These are phyloP conservation scores for Pseudocercospora pini-densiflorae DNA, from an alignment of 2,329 filamentous ascomycete species.

Conservation along the genomic window DNA sequence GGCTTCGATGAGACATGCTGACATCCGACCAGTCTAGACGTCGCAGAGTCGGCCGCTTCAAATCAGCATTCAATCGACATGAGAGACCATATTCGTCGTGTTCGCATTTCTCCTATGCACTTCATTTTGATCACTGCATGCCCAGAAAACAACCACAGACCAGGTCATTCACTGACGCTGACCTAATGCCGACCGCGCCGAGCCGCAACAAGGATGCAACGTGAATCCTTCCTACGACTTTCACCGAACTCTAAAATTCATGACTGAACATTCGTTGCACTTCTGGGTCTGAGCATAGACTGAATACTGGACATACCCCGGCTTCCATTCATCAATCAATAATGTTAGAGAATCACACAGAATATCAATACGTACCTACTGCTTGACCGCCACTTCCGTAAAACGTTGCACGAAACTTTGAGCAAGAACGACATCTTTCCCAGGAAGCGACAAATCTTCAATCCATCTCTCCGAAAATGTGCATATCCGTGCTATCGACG, in stretches of 20 bases:
- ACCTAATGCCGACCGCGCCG: neutral
- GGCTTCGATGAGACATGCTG: neutral
- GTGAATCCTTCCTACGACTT: slow-evolving; percentile 1
- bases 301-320: neutral
- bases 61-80: neutral
- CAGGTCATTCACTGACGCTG: neutral
- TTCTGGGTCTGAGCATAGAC: neutral
- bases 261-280: slow-evolving; percentile 5
- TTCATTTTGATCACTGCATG: neutral
- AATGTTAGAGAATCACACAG: neutral
- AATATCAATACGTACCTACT: neutral
- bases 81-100: neutral
- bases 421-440: neutral
- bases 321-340: neutral
- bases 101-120: neutral
- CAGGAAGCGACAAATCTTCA: neutral
- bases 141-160: neutral
- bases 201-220: neutral
- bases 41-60: neutral
- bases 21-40: neutral
- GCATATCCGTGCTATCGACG: slow-evolving; percentile 55
- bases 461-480: slow-evolving; percentile 43
- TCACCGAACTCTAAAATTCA: slow-evolving; percentile 3
- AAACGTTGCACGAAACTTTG: neutral
- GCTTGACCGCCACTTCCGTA: slow-evolving; percentile 7